Evolutionary conservation across 1,139 yeast species (phyloP), one percentile per base, ranked within the genome.

Genomic region (Yamadazyma sp.): DNA sequence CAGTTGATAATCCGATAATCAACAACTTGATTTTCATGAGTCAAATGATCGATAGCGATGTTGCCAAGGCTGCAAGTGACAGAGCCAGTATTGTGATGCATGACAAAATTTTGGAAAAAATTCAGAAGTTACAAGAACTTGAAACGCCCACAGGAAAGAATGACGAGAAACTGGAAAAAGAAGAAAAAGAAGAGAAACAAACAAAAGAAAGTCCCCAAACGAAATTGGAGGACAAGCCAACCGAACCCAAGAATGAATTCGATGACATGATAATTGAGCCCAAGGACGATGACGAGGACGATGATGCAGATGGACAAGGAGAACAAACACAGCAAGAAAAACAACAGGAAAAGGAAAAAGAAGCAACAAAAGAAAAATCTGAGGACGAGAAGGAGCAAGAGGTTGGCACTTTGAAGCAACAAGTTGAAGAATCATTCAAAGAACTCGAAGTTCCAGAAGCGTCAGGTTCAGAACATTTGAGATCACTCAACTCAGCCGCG

Each of bases 1-100:
- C 88, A 32, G 79, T 83, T 20, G 98, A 92, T 53, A 92, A 92
- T 59, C 98, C 99, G 1, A 91, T 92, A 3, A 76, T 92, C 68
- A 84, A 95, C 27, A 92, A 95, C 27, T 77, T 92, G 47, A 83
- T 96, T 4, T 92, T 91, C 61, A 70, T 94, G 64, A 83, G 94
- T 0, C 83, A 89, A 34, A 64, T 91, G 42, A 95, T 91, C 16
- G 96, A 91, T 55, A 83, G 92, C n/a, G 83, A 81, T 33, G 81
- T 83, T 29, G 95, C 92, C 1, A 85, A 81, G 41, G 88, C 89
- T 9, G 95, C 96, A 10, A 87, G 95, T 15, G 66, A 58, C 35
- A 66, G 81, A 37, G 88, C 92, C 0, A 72, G 79, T 12, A 70
- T 76, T 45, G 75, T 75, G 3, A 69, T 83, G 53, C 83, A 80